Evolutionary conservation across 2,329 filamentous ascomycete species (phyloP).

Genomic region (Monosporascus sp.): DNA sequence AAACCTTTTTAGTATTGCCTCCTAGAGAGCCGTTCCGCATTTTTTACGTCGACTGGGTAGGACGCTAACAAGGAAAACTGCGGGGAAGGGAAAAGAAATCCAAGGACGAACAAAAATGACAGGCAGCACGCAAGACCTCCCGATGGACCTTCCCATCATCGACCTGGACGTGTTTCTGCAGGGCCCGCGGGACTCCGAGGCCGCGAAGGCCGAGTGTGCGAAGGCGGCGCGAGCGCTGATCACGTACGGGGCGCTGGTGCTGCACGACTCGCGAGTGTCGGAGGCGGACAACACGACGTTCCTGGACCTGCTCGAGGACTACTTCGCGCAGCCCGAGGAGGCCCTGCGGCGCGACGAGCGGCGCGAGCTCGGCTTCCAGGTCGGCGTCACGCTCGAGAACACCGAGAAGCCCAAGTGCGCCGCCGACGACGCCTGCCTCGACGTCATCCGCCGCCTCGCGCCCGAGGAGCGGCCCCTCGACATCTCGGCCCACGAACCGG

Average conservation of each 20-base stretch:
- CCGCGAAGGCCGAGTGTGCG: conserved; percentile 45
- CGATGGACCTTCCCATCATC: conserved; percentile 56
- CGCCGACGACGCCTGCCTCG: conserved; percentile 55
- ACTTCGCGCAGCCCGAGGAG: conserved; percentile 53
- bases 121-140: conserved; percentile 11
- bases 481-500: conserved; percentile 50
- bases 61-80: too few relatives aligned
- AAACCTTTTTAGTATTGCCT: too few relatives aligned
- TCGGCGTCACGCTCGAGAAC: conserved; percentile 58
- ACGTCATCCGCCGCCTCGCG: conserved; percentile 49
- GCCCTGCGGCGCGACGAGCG: conserved; percentile 47
- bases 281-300: conserved; percentile 52
- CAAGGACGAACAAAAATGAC: conserved; percentile 5
- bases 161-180: conserved; percentile 54
- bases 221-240: conserved; percentile 53
- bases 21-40: too few relatives aligned
- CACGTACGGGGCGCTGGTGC: conserved; percentile 54
- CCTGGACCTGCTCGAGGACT: conserved; percentile 59
- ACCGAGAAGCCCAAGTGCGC: conserved; percentile 61
- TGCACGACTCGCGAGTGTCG: conserved; percentile 55
- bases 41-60: too few relatives aligned
- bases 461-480: conserved; percentile 54
- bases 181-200: conserved; percentile 36
- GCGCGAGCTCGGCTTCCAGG: conserved; percentile 55
- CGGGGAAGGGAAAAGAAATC: background rate